phyloP scores from a whole-genome alignment of 352 stramenopile species.

The Globisporangium polare region DNA sequence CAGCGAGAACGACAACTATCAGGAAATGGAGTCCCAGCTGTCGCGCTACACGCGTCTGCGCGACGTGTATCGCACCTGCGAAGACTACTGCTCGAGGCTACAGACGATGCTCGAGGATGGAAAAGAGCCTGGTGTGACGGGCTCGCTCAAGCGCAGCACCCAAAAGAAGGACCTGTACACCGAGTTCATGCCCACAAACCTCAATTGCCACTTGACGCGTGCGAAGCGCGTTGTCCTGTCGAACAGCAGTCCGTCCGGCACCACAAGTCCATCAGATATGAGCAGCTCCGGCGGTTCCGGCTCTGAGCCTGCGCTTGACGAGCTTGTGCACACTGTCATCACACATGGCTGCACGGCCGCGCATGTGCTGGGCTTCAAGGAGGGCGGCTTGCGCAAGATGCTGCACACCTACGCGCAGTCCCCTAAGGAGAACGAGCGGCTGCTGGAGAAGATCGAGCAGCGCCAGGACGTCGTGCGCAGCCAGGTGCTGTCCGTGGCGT shows the following conservation, averaged over 20 bases:
- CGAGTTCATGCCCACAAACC: constrained; percentile 85
- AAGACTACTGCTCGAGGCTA: constrained; percentile 69
- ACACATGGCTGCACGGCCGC: constrained; percentile 81
- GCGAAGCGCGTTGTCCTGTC: constrained; percentile 52
- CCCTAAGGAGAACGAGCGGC: constrained; percentile 33
- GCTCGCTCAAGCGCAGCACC: constrained; percentile 78
- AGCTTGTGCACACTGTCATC: constrained; percentile 68
- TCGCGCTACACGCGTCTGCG: constrained; percentile 61
- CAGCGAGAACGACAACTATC: constrained; percentile 30
- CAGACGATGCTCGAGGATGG: constrained; percentile 67
- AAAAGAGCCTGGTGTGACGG: constrained; percentile 78
- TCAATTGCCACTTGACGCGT: constrained; percentile 80
- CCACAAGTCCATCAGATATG: constrained; percentile 20
- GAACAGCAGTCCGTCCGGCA: constrained; percentile 14
- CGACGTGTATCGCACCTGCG: constrained; percentile 53
- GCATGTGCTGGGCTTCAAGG: constrained; percentile 81
- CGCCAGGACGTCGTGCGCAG: constrained; percentile 77
- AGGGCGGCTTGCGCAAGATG: constrained; percentile 68
- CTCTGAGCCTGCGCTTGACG: constrained; percentile 23
- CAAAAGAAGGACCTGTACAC: constrained; percentile 85
- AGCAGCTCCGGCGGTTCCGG: constrained; percentile 21
- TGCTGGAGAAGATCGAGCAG: constrained; percentile 69
- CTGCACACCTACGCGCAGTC: constrained; percentile 40
- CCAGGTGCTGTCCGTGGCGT: constrained; percentile 68
- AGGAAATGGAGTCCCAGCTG: constrained; percentile 50